Conservation (phyloP, 768 basidiomycete genomes). For the Boletus reticulatus region DNA sequence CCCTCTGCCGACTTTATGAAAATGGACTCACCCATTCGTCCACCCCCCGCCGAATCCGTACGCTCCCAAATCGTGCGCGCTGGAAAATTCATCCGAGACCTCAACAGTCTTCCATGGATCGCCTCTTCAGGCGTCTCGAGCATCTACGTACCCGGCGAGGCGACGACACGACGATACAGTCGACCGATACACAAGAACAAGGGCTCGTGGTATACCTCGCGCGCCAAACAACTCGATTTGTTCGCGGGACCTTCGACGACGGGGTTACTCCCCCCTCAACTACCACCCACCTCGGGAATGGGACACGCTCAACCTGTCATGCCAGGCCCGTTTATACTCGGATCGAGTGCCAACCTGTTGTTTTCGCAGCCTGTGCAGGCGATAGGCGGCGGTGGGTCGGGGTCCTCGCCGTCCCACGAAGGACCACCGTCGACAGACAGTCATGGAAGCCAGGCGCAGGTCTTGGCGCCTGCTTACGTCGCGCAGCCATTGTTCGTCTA, state of each 20-base stretch:
- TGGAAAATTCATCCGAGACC: constrained; percentile 34
- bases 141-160: constrained; percentile 45
- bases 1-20: constrained; percentile 48
- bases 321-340: constrained; percentile 30
- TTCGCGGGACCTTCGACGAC: constrained; percentile 33
- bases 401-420: constrained; percentile 32
- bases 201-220: constrained; percentile 28
- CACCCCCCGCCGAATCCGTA: constrained; percentile 34
- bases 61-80: constrained; percentile 37
- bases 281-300: not conserved
- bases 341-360: constrained; percentile 30
- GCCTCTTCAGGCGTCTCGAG: constrained; percentile 43
- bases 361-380: constrained; percentile 21
- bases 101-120: constrained; percentile 48
- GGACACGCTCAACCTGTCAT: constrained; percentile 5
- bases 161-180: constrained; percentile 28
- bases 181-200: constrained; percentile 26
- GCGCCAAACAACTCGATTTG: constrained; percentile 28
- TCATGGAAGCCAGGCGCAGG: constrained; percentile 28
- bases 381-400: constrained; percentile 8
- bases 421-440: constrained; percentile 31
- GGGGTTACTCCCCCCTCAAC: constrained; percentile 25
- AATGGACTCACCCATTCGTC: constrained; percentile 44
- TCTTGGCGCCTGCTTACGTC: constrained; percentile 28
- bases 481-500: constrained; percentile 31